These are phyloP conservation scores for Camelina neglecta DNA, from an alignment of 345 rosid genomes.

Conservation along the genomic window DNA sequence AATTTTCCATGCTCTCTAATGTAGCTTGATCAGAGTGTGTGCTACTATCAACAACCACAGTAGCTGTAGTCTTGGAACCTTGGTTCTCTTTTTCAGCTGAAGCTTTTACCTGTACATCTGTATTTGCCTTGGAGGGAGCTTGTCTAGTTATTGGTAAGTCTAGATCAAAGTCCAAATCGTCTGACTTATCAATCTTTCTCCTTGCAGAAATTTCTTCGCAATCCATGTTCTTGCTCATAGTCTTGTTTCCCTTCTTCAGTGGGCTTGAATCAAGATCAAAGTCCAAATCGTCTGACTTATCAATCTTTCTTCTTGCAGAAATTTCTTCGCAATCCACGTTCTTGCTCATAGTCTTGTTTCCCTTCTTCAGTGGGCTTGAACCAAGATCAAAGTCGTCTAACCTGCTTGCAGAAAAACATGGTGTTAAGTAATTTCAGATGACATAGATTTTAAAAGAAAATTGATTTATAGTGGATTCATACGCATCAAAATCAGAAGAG, in stretches of 20 bases:
- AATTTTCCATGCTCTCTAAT: slow-evolving; percentile 37
- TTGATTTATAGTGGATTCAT: slow-evolving; percentile 35
- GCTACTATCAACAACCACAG: slow-evolving; percentile 39
- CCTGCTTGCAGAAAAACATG: slow-evolving; percentile 50
- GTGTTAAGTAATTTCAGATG: slow-evolving; percentile 31
- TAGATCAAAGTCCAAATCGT: slow-evolving; percentile 37
- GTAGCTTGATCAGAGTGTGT: slow-evolving; percentile 35
- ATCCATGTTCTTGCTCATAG: slow-evolving; percentile 41
- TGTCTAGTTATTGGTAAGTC: slow-evolving; percentile 23
- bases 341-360: slow-evolving; percentile 46
- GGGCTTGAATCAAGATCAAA: slow-evolving; percentile 47
- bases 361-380: slow-evolving; percentile 51
- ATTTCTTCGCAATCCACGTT: slow-evolving; percentile 40
- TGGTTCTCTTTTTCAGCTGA: slow-evolving; percentile 46
- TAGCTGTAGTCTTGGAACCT: slow-evolving; percentile 37
- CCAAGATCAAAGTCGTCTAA: slow-evolving; percentile 61
- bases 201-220: slow-evolving; percentile 43
- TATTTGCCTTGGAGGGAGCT: slow-evolving; percentile 31
- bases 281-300: slow-evolving; percentile 38
- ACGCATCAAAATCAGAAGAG: slow-evolving; percentile 84
- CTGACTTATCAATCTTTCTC: slow-evolving; percentile 34
- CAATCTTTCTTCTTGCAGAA: slow-evolving; percentile 38
- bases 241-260: slow-evolving; percentile 49
- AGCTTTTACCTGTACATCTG: slow-evolving; percentile 41
- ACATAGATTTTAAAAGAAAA: not conserved